Percentiles rank a stretch among this genome's conserved stretches.
Evolutionary conservation across 2,329 filamentous ascomycete species (phyloP).

Genomic region (Aspergillus sp.): DNA sequence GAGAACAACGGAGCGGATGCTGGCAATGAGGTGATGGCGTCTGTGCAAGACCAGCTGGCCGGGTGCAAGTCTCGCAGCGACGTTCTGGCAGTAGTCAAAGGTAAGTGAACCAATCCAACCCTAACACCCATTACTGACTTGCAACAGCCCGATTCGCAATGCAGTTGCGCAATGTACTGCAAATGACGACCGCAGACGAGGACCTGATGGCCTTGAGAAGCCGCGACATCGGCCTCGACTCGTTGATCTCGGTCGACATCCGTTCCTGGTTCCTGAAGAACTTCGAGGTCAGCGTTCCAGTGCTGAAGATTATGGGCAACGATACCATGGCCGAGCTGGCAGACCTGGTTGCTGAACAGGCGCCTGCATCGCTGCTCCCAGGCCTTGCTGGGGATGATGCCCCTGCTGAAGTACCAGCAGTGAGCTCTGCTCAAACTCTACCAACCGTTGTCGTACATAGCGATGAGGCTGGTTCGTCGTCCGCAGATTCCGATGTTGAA

Average conservation of each 20-base stretch:
- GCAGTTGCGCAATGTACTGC: background rate
- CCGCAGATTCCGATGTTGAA: background rate
- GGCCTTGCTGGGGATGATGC: background rate
- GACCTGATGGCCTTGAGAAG: background rate
- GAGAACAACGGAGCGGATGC: background rate
- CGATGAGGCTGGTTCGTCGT: background rate
- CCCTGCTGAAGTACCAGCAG: background rate
- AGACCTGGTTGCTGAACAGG: background rate
- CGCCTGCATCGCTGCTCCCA: background rate
- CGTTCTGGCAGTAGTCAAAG: background rate
- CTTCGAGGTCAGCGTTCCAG: background rate
- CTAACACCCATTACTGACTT: background rate
- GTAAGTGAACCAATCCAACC: background rate
- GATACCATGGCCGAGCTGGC: background rate
- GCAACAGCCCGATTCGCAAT: background rate
- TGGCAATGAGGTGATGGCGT: background rate
- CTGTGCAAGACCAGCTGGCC: background rate
- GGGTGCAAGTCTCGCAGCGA: background rate
- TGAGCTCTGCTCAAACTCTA: background rate
- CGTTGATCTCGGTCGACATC: conserved; percentile 1
- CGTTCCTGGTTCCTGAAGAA: conserved; percentile 5
- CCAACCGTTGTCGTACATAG: background rate
- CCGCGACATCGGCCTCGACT: background rate
- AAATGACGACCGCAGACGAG: background rate
- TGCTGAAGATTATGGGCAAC: background rate